Evolutionary conservation across 352 stramenopile genomes (phyloP), one percentile per base, ranked within the genome.

Genomic region (Phytophthora nicotianae): DNA sequence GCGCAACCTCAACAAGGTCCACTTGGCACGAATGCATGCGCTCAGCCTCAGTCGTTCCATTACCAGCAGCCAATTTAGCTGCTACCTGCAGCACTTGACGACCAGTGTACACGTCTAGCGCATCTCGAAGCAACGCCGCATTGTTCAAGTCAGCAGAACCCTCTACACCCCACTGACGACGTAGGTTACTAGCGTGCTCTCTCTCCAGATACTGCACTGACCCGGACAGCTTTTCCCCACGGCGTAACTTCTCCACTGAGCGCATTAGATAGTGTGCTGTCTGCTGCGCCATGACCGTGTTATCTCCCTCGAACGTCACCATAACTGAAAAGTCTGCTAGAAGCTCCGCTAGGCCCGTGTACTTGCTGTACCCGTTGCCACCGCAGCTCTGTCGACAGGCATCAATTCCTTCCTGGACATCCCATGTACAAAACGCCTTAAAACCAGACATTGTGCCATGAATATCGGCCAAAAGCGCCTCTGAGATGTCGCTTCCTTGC

Each of bases 291-390:
- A 99, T 89, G 78, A 99, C 97, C 20, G 97, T 95, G 75, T 98
- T 99, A 68, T 98, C 96, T 24, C 97, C 97, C 58, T 99, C 96
- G 19, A 98, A 98, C 1, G 96, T 99, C 42, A 97, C 96, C 53
- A 97, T 97, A 62, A 98, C 95, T 3, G 97, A 90, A 51, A 98
- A 99, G 48, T 97, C 94, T 0, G 90, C 90, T 9, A 97, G 75
- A 17, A 98, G 62, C 45, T 96, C 86, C 2, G 94, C 86, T 16
- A 99, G 74, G 5, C 90, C 96, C 37, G 84, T 98, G 58, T 88
- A 91, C 10, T 86, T 65, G 43, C 97, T 89, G 77, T 98, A 99
- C 6, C 97, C 97, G 58, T 98, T 96, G 38, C 97, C 97, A 16
- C 97, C 97, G 74, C 96, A 99, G 50, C 88, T 84, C 68, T 98